Evolutionary conservation across 495 filamentous ascomycete genomes (phyloP), one percentile per base, ranked within the genome.

Genomic region (Barbatosphaeria neglecta): DNA sequence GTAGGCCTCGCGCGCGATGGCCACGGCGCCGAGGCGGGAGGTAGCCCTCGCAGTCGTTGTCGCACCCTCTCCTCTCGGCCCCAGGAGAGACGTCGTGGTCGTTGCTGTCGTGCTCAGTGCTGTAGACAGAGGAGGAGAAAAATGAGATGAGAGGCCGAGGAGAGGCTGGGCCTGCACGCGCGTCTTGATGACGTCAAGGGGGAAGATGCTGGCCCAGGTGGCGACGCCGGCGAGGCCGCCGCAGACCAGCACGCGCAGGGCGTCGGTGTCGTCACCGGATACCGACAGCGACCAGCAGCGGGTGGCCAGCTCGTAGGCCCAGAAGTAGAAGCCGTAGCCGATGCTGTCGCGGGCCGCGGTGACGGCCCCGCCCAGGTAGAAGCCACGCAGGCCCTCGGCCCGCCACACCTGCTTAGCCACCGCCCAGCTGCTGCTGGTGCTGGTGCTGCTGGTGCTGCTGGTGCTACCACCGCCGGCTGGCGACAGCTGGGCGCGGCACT

Each of bases 261-360:
- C 73, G 23, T 78, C 69, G 35, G 70, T 55, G 10, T n/a, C n/a
- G n/a, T n/a, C n/a, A n/a, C n/a, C n/a, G n/a, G n/a, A n/a, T n/a
- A n/a, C n/a, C n/a, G n/a, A n/a, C n/a, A n/a, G n/a, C n/a, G n/a
- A 59, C 55, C 83, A 58, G 44, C 69, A 66, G 17, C 75, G 72
- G 44, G 80, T 84, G 50, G 66, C 75, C 31, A 84, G 66, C 62
- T 94, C 85, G 56, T 95, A 96, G 13, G 81, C 80, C 81, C 82
- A 88, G 62, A 95, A 95, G 59, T 95, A 95, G 58, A 94, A 94
- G 3, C 89, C 89, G 61, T 93, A 95, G 17, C 89, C 89, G 47
- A 95, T 75, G 46, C 81, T 80, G 63, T 95, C 89, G 39, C 89
- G 70, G 40, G 87, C 59, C 47, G 82, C 85, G 8, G 90, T 95